Percentiles rank a stretch among this genome's conserved stretches.
phyloP scores from a whole-genome alignment of 1,139 yeast genomes.

The Nakaseomyces nivariensis region DNA sequence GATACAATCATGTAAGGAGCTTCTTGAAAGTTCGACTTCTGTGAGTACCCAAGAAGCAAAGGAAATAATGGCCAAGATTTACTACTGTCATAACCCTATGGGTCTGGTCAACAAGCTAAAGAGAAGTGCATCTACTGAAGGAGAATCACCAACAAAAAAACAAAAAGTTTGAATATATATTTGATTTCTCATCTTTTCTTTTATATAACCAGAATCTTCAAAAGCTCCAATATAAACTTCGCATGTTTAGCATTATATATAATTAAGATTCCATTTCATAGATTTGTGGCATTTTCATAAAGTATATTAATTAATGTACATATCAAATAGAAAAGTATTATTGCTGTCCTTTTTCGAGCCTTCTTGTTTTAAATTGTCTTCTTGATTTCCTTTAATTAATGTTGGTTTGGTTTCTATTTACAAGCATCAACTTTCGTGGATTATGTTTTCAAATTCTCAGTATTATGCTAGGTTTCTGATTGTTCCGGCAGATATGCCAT shows the following conservation, averaged over 20 bases:
- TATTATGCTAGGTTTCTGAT: neutral
- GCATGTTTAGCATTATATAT: neutral
- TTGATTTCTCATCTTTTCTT: neutral
- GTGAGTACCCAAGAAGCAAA: constrained; percentile 55
- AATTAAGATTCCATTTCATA: no score
- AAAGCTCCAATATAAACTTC: neutral
- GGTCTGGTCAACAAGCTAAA: constrained; percentile 32
- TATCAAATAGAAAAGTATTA: neutral
- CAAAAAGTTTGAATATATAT: constrained; percentile 7
- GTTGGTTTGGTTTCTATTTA: neutral
- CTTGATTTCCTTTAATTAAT: neutral
- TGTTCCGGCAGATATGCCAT: neutral
- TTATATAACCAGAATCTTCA: no score
- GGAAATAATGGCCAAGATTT: constrained; percentile 51
- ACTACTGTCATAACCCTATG: constrained; percentile 51
- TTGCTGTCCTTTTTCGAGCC: no score
- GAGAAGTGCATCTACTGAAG: constrained; percentile 12
- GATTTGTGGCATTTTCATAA: no score
- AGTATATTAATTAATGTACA: neutral
- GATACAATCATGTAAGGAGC: constrained; percentile 41
- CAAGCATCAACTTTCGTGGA: constrained; percentile 1
- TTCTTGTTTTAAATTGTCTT: no score
- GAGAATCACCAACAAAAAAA: constrained; percentile 10
- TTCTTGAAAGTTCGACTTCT: constrained; percentile 35
- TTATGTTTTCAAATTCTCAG: neutral